A percentile compares a stretch with the other conserved stretches of the same genome.
These are phyloP conservation scores for Ceratobasidium theobromae DNA, from an alignment of 1,284 basidiomycete species.

Conservation along the genomic window DNA sequence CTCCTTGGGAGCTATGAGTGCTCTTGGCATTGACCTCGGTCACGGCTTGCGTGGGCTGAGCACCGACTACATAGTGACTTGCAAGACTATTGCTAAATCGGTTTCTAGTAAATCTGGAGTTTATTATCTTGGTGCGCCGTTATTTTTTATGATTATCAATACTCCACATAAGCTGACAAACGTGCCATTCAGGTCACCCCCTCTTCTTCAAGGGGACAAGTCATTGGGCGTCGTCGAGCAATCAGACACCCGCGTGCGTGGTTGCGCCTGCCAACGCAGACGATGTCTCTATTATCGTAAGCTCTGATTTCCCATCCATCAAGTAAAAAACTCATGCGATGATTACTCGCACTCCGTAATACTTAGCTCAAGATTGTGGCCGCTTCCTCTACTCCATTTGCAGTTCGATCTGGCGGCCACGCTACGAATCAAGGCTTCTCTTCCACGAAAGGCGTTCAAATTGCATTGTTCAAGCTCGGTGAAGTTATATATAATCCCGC, in stretches of 20 bases:
- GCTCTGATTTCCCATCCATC: neutral
- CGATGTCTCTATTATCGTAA: constrained; percentile 21
- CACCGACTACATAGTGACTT: no score
- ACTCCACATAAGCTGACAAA: no score
- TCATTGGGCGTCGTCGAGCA: constrained; percentile 20
- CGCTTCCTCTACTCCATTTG: constrained; percentile 14
- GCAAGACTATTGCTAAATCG: no score
- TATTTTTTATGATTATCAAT: no score
- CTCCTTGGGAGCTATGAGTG: no score
- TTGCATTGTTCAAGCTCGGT: constrained; percentile 56
- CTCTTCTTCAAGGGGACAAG: constrained; percentile 12
- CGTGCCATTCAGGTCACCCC: constrained; percentile 5
- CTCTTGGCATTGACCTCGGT: no score
- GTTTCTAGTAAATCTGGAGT: no score
- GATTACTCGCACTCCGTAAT: neutral
- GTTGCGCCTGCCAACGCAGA: constrained; percentile 2
- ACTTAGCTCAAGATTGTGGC: constrained; percentile 6
- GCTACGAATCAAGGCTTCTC: constrained; percentile 54
- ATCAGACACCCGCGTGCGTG: constrained; percentile 5
- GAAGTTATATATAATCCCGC: constrained; percentile 48
- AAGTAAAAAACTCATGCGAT: neutral
- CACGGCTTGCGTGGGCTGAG: no score
- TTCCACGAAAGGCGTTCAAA: constrained; percentile 58
- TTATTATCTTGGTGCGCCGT: no score
- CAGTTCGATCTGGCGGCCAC: constrained; percentile 48